phyloP scores from a whole-genome alignment of 495 filamentous ascomycete genomes.

The Hypoxylon subgilvum region DNA sequence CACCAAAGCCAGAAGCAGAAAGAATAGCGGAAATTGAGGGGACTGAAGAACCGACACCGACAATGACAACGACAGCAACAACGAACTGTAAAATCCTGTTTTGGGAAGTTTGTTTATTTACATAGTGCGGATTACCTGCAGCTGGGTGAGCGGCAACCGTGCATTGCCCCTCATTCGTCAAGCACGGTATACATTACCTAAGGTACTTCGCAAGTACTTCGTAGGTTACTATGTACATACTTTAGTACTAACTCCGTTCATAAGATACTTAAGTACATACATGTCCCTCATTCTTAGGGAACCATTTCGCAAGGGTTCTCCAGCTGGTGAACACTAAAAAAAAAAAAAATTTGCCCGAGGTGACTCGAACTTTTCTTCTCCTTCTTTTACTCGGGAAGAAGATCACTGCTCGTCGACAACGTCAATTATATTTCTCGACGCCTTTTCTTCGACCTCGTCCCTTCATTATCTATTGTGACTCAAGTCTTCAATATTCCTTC shows the following conservation, averaged over 20 bases:
- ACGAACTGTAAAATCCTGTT: no score
- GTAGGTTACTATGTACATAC: no score
- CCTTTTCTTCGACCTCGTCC: slow-evolving; percentile 47
- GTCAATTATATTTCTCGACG: slow-evolving; percentile 44
- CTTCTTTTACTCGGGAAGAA: slow-evolving; percentile 66
- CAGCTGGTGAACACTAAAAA: slow-evolving; percentile 20
- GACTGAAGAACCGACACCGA: slow-evolving; percentile 7
- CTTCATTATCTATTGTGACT: neutral
- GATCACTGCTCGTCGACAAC: slow-evolving; percentile 58
- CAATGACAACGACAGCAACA: no score
- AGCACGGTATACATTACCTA: neutral
- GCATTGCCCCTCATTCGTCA: slow-evolving; percentile 31
- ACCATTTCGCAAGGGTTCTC: slow-evolving; percentile 22
- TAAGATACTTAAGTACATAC: neutral
- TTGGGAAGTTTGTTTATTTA: slow-evolving; percentile 49
- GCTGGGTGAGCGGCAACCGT: slow-evolving; percentile 39
- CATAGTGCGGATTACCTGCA: no score
- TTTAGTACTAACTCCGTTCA: no score
- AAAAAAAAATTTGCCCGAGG: slow-evolving; percentile 28
- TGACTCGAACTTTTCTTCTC: slow-evolving; percentile 52
- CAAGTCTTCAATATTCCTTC: neutral
- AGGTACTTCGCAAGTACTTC: neutral
- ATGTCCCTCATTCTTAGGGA: slow-evolving; percentile 23
- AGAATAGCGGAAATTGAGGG: slow-evolving; percentile 16
- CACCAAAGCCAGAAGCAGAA: no score